These are phyloP conservation scores for Neoarthrinium moseri DNA, from an alignment of 2,329 filamentous ascomycete species.

Conservation along the genomic window DNA sequence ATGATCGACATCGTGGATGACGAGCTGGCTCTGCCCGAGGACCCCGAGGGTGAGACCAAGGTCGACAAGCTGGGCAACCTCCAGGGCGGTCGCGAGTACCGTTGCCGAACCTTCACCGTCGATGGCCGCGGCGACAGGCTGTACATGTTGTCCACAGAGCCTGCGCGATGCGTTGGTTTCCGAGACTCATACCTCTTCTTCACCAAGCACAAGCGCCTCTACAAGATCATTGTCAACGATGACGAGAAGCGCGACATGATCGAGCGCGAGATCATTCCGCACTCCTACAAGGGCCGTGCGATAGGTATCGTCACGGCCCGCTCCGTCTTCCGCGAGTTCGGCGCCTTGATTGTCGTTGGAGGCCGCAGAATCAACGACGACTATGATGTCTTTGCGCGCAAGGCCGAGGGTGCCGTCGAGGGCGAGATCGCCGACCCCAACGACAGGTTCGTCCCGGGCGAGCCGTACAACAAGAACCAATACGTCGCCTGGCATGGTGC, in stretches of 20 bases:
- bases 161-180: constrained; percentile 94
- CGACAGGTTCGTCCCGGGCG: constrained; percentile 72
- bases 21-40: constrained; percentile 85
- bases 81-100: constrained; percentile 82
- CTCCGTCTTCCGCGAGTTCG: constrained; percentile 96
- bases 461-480: constrained; percentile 97
- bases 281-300: constrained; percentile 96
- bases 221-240: constrained; percentile 97
- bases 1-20: constrained; percentile 88
- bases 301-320: constrained; percentile 96
- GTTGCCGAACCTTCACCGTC: constrained; percentile 93
- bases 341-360: constrained; percentile 88
- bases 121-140: constrained; percentile 77
- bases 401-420: constrained; percentile 76
- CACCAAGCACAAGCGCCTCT: constrained; percentile 92
- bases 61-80: constrained; percentile 88
- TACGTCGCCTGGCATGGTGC: constrained; percentile 99
- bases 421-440: constrained; percentile 90
- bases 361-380: constrained; percentile 85
- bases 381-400: constrained; percentile 76
- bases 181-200: constrained; percentile 98
- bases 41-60: constrained; percentile 86
- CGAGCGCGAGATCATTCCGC: constrained; percentile 90
- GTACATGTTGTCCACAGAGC: constrained; percentile 98
- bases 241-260: constrained; percentile 98